Evolutionary conservation across 2,329 filamentous ascomycete species (phyloP).

Genomic region (Neospermospora avenae): DNA sequence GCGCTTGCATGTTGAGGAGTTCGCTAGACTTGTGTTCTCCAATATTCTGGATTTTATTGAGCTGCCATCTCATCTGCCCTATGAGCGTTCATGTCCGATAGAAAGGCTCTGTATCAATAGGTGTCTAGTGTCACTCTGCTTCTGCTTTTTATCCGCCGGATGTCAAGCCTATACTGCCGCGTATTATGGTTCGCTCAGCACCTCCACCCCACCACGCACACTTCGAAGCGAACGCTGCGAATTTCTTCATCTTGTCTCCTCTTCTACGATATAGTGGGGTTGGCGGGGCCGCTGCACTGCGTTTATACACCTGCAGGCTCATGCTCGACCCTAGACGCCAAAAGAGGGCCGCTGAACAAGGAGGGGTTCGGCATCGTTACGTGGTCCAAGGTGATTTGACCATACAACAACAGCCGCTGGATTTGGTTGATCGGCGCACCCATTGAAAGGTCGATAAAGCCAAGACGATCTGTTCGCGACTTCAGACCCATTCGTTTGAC

Average conservation of each 20-base stretch:
- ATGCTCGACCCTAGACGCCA: slow-evolving; percentile 27
- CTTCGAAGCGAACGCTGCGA: slow-evolving; percentile 12
- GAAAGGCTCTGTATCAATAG: not conserved
- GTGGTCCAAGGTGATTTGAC: slow-evolving; percentile 34
- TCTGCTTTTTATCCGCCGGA: slow-evolving; percentile 16
- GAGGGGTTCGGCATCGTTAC: slow-evolving; percentile 23
- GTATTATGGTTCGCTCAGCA: slow-evolving; percentile 17
- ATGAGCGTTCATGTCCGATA: not conserved
- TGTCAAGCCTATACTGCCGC: slow-evolving; percentile 14
- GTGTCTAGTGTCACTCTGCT: not conserved
- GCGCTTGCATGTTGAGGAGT: slow-evolving; percentile 21
- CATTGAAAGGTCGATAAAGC: slow-evolving; percentile 17
- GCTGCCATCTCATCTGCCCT: slow-evolving; percentile 17
- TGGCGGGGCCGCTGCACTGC: slow-evolving; percentile 24
- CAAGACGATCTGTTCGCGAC: slow-evolving; percentile 7
- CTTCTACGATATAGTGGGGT: slow-evolving; percentile 8
- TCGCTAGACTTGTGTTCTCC: not conserved
- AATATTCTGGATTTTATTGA: slow-evolving; percentile 19
- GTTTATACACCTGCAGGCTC: slow-evolving; percentile 26
- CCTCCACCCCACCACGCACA: not conserved
- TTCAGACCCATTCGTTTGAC: not conserved
- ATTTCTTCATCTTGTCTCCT: not conserved
- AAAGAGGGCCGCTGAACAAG: slow-evolving; percentile 16
- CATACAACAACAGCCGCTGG: slow-evolving; percentile 20
- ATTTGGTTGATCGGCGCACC: slow-evolving; percentile 22